Evolutionary conservation across 371 early-diverging fungal species (phyloP).

Genomic region (Mortierella sp.): DNA sequence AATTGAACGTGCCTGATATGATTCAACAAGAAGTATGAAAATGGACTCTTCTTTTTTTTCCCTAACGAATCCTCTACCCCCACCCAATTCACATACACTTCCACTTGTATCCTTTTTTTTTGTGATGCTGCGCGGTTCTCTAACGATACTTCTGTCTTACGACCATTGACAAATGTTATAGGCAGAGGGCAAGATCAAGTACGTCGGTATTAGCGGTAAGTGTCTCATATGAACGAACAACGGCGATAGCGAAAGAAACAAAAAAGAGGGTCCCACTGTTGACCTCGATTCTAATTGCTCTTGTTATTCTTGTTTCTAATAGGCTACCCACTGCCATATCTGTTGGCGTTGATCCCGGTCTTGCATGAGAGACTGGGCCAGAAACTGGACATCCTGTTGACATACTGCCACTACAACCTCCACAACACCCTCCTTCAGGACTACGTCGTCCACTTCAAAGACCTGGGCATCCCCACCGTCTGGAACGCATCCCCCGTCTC

Average conservation of each 20-base stretch:
- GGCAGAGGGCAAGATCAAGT: conserved; percentile 72
- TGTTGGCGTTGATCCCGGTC: conserved; percentile 73
- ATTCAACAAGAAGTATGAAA: neutral
- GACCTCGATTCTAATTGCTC: neutral
- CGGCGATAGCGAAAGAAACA: neutral
- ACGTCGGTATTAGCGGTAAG: conserved; percentile 82
- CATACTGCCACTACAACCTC: conserved; percentile 83
- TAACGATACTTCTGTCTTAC: neutral
- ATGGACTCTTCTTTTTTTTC: neutral
- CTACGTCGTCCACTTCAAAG: conserved; percentile 63
- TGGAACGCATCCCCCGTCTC: conserved; percentile 83
- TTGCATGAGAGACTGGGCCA: conserved; percentile 70
- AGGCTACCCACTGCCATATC: conserved; percentile 79
- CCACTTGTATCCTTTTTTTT: neutral
- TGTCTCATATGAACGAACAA: neutral
- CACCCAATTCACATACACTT: neutral
- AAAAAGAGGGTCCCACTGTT: neutral
- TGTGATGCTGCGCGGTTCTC: neutral
- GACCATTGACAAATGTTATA: conserved; percentile 26
- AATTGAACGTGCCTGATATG: too few species aligned
- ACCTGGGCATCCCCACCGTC: conserved; percentile 68
- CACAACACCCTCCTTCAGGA: conserved; percentile 75
- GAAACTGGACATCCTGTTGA: conserved; percentile 77
- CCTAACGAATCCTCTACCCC: neutral
- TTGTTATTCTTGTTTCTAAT: neutral